Evolutionary conservation across 225 moss, liverwort and hornwort species (phyloP).

Genomic region (Takakia lepidozioides): DNA sequence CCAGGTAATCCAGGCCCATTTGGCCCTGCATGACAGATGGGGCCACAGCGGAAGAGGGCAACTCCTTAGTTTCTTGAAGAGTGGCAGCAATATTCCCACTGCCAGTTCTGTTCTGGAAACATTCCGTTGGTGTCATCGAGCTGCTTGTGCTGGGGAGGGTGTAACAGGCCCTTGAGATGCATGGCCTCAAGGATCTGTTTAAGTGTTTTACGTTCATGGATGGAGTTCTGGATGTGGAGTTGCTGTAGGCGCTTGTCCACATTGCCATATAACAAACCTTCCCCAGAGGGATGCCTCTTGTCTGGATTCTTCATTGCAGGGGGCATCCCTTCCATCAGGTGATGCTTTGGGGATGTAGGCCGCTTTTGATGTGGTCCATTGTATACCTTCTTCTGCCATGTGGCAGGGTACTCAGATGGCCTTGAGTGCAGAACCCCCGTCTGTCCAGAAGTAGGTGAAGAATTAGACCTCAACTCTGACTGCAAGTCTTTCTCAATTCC

Average conservation of each 20-base stretch:
- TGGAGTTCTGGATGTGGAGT: constrained; percentile 43
- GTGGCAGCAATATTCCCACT: no score
- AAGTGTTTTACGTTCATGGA: constrained; percentile 50
- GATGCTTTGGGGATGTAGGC: constrained; percentile 48
- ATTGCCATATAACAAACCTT: constrained; percentile 19
- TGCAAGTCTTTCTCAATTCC: constrained; percentile 30
- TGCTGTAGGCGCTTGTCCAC: constrained; percentile 49
- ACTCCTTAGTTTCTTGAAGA: constrained; percentile 9
- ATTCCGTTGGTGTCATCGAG: constrained; percentile 4
- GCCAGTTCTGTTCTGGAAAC: no score
- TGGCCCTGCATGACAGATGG: neutral
- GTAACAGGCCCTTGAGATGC: constrained; percentile 50
- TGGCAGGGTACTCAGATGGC: no score
- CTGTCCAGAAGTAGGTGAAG: constrained; percentile 20
- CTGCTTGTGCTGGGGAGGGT: constrained; percentile 28
- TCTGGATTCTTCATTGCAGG: constrained; percentile 25
- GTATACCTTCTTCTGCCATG: no score
- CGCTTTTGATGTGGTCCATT: constrained; percentile 29
- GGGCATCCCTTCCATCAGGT: constrained; percentile 60
- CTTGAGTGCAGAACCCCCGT: no score
- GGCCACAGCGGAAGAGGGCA: neutral
- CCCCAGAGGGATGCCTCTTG: neutral
- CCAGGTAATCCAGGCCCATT: constrained; percentile 11
- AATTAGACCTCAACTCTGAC: constrained; percentile 27
- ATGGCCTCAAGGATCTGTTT: constrained; percentile 61